A percentile compares a stretch with the other conserved stretches of the same genome.
Conservation (phyloP, 352 stramenopile genomes). For the Blastocystis sp. region DNA sequence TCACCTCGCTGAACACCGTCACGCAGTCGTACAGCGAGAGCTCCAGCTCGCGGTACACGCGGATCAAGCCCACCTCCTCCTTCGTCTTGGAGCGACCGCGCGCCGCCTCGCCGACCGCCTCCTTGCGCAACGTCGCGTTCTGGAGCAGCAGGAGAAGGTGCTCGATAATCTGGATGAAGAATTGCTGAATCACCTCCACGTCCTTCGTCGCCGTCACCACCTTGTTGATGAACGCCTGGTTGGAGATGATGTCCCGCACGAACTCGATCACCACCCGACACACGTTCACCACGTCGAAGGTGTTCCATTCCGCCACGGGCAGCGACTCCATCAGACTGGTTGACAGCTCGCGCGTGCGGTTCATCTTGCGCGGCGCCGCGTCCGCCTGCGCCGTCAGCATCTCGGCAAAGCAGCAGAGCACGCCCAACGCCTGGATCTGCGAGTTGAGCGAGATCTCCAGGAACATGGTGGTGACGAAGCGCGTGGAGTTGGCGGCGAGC, state of each 20-base stretch:
- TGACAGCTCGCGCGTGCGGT: slow-evolving; percentile 5
- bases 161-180: slow-evolving; percentile 70
- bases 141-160: slow-evolving; percentile 48
- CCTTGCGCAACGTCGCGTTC: slow-evolving; percentile 9
- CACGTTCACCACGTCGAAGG: not conserved
- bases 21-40: slow-evolving; percentile 45
- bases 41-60: slow-evolving; percentile 8
- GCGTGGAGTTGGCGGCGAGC: not conserved
- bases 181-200: slow-evolving; percentile 42
- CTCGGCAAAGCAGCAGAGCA: slow-evolving; percentile 47
- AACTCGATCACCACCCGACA: slow-evolving; percentile 8
- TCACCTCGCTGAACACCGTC: slow-evolving; percentile 50
- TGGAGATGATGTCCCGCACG: slow-evolving; percentile 17
- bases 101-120: slow-evolving; percentile 13
- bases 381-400: not conserved
- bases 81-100: slow-evolving; percentile 23
- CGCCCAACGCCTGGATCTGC: slow-evolving; percentile 57
- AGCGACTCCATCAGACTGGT: slow-evolving; percentile 19
- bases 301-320: slow-evolving; percentile 4
- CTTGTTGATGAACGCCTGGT: slow-evolving; percentile 28
- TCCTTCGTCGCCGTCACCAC: slow-evolving; percentile 13
- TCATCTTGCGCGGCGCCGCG: not conserved
- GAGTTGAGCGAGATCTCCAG: slow-evolving; percentile 5
- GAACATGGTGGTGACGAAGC: slow-evolving; percentile 43
- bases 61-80: not conserved